These are phyloP conservation scores for Calonectria multiphialidica DNA, from an alignment of 2,329 filamentous ascomycete genomes.

Conservation along the genomic window DNA sequence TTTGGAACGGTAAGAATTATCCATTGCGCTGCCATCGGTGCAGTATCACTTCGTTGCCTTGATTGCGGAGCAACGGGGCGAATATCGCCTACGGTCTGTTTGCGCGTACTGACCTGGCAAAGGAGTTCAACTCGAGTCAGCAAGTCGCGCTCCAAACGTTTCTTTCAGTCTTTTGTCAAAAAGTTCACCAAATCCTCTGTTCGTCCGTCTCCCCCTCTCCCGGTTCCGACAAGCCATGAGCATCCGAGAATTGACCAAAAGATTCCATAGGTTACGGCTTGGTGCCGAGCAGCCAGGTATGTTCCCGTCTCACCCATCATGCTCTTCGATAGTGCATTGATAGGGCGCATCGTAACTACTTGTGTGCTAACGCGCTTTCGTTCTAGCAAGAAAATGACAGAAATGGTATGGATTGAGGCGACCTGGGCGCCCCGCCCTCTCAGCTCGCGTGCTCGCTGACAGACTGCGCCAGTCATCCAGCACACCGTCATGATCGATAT, in stretches of 20 bases:
- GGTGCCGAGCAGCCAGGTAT: not conserved
- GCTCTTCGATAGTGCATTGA: not conserved
- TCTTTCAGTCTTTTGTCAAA: not conserved
- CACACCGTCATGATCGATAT: constrained; percentile 36
- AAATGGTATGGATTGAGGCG: not conserved
- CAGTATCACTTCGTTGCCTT: not conserved
- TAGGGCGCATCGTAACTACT: not conserved
- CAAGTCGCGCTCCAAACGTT: not conserved
- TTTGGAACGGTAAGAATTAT: not conserved
- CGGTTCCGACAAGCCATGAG: not conserved
- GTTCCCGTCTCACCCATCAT: not conserved
- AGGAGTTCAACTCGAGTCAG: not conserved
- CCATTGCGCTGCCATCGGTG: not conserved
- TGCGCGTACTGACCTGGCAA: not conserved
- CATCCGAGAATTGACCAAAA: not conserved
- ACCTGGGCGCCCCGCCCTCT: not conserved
- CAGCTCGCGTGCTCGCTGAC: constrained; percentile 20
- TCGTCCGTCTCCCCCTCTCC: not conserved
- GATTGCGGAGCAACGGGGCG: not conserved
- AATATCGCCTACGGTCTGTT: not conserved
- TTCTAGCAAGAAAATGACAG: constrained; percentile 1
- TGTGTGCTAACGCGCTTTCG: not conserved
- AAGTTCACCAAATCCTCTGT: not conserved
- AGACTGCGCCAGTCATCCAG: constrained; percentile 34
- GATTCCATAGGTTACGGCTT: not conserved